Conservation (phyloP, 345 rosid genomes). For the Excoecaria agallocha region DNA sequence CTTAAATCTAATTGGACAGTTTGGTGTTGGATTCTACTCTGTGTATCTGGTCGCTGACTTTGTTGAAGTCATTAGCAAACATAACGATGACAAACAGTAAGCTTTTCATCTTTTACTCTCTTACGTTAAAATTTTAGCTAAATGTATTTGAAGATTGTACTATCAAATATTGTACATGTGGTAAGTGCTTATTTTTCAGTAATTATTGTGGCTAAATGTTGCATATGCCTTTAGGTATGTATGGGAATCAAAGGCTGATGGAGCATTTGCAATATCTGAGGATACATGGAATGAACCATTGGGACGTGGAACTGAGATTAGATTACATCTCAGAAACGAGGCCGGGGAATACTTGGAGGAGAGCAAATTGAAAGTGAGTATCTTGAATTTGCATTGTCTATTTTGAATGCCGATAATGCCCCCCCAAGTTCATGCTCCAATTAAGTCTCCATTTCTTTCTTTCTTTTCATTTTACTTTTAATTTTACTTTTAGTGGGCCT, state of each 20-base stretch:
- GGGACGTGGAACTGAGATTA: conserved; percentile 97
- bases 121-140: neutral
- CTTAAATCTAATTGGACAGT: conserved; percentile 94
- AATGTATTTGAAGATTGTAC: neutral
- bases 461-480: neutral
- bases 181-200: neutral
- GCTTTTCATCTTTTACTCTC: conserved; percentile 8
- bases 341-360: conserved; percentile 96
- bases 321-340: conserved; percentile 90
- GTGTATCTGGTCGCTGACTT: conserved; percentile 97
- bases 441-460: neutral
- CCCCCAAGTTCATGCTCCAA: neutral
- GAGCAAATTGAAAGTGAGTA: conserved; percentile 74
- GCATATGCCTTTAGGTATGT: conserved; percentile 52
- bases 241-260: conserved; percentile 99
- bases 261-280: conserved; percentile 95
- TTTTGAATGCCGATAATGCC: neutral
- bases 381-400: neutral
- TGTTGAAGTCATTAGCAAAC: conserved; percentile 94
- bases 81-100: conserved; percentile 92
- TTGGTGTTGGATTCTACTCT: conserved; percentile 99
- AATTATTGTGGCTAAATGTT: neutral
- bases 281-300: conserved; percentile 97
- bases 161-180: neutral
- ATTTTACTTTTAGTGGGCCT: too few species aligned